phyloP scores from a whole-genome alignment of 2,329 filamentous ascomycete genomes.

The Monilinia fructicola region DNA sequence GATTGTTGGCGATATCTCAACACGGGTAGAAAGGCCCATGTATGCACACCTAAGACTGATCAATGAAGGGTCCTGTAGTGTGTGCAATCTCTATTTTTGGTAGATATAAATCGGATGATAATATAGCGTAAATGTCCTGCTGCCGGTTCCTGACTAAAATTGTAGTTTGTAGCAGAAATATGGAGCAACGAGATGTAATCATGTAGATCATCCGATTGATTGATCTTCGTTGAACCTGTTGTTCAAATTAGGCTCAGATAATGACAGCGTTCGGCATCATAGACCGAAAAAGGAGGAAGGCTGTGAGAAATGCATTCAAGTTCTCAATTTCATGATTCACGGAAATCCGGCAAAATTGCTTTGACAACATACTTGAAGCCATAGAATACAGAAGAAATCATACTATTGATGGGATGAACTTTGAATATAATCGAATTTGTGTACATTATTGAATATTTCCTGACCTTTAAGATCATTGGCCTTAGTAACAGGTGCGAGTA shows the following conservation, averaged over 20 bases:
- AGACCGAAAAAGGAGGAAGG: too few relatives aligned
- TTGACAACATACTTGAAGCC: not conserved
- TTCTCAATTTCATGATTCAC: not conserved
- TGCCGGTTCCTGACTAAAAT: not conserved
- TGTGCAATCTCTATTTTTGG: not conserved
- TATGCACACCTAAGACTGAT: not conserved
- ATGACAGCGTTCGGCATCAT: not conserved
- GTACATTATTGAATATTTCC: not conserved
- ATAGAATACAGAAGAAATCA: not conserved
- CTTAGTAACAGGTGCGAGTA: not conserved
- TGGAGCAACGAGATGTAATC: not conserved
- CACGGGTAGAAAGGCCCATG: not conserved
- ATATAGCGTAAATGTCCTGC: not conserved
- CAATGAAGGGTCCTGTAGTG: not conserved
- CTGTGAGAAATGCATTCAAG: not conserved
- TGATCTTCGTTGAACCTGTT: not conserved
- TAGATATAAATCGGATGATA: constrained; percentile 1
- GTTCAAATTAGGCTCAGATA: not conserved
- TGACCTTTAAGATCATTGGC: not conserved
- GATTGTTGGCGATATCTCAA: not conserved
- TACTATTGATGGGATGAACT: not conserved
- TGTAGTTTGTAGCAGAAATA: not conserved
- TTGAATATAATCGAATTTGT: not conserved
- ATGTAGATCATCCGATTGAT: not conserved
- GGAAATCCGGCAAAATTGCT: not conserved